A percentile compares a stretch with the other conserved stretches of the same genome.
Evolutionary conservation across 805 yeast genomes (phyloP).

Genomic region (Kodamaea hsintzibuensis): DNA sequence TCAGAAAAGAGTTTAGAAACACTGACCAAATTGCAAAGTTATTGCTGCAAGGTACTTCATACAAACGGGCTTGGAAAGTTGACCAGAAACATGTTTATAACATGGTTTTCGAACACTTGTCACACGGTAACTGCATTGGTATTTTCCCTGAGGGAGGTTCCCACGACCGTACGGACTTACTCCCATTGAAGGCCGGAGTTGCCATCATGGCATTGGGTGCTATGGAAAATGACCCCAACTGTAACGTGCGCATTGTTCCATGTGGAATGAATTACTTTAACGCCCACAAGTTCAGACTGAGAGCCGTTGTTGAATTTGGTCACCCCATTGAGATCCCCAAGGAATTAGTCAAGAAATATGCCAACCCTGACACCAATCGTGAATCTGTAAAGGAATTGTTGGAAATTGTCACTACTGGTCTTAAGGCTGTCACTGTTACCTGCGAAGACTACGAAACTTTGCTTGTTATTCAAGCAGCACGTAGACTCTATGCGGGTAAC

Average conservation of each 20-base stretch:
- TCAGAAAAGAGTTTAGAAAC: slow-evolving; percentile 70
- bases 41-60: slow-evolving; percentile 54
- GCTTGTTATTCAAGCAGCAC: slow-evolving; percentile 87
- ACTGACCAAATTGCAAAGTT: slow-evolving; percentile 43
- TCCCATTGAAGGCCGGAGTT: slow-evolving; percentile 96
- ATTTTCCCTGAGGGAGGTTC: slow-evolving; percentile 99
- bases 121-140: slow-evolving; percentile 81
- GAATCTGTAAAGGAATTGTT: slow-evolving; percentile 74
- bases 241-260: slow-evolving; percentile 85
- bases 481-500: slow-evolving; percentile 82
- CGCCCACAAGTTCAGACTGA: slow-evolving; percentile 90
- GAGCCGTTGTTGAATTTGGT: slow-evolving; percentile 96
- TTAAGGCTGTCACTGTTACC: slow-evolving; percentile 82
- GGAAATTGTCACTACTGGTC: slow-evolving; percentile 68
- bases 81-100: slow-evolving; percentile 85
- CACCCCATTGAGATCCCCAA: slow-evolving; percentile 67
- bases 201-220: slow-evolving; percentile 98
- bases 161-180: slow-evolving; percentile 87
- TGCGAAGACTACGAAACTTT: slow-evolving; percentile 88
- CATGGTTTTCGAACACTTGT: slow-evolving; percentile 79
- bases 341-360: slow-evolving; percentile 63
- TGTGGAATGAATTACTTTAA: slow-evolving; percentile 98
- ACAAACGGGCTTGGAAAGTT: slow-evolving; percentile 76
- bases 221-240: slow-evolving; percentile 70
- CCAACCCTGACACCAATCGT: slow-evolving; percentile 62